Evolutionary conservation across 345 rosid genomes (phyloP).

Genomic region (Citrus sp.): DNA sequence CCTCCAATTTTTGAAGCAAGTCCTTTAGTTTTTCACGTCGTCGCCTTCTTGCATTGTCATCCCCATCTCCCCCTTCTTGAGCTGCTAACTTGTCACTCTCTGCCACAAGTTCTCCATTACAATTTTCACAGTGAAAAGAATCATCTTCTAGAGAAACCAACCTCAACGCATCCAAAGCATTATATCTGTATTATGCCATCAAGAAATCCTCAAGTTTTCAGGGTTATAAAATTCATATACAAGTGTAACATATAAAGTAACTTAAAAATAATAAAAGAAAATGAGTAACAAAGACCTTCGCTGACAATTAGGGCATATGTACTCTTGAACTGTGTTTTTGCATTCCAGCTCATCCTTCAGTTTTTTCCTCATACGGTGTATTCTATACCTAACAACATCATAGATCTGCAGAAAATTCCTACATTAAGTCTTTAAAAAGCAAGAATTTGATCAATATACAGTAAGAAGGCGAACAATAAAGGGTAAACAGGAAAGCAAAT

Average conservation of each 20-base stretch:
- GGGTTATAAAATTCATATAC: conserved; percentile 2
- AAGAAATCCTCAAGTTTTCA: conserved; percentile 13
- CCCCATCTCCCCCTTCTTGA: conserved; percentile 88
- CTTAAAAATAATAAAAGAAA: neutral
- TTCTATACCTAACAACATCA: conserved; percentile 72
- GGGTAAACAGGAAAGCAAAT: neutral
- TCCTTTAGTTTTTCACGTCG: conserved; percentile 75
- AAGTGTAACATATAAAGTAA: neutral
- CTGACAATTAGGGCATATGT: conserved; percentile 82
- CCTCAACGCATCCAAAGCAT: conserved; percentile 77
- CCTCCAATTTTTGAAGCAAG: conserved; percentile 83
- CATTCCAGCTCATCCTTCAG: conserved; percentile 81
- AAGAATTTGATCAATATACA: conserved; percentile 2
- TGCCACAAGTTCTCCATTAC: conserved; percentile 86
- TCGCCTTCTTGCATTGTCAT: conserved; percentile 80
- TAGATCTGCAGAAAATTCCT: conserved; percentile 51
- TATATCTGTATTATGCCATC: conserved; percentile 51
- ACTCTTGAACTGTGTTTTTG: conserved; percentile 88
- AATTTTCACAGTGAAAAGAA: conserved; percentile 81
- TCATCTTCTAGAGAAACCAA: conserved; percentile 68
- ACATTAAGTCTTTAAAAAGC: conserved; percentile 16
- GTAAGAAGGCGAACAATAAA: neutral
- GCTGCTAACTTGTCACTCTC: conserved; percentile 83
- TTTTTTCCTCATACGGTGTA: conserved; percentile 72
- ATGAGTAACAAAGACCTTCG: conserved; percentile 49